These are phyloP conservation scores for Yarrowia deformans DNA, from an alignment of 805 yeast species.

Conservation along the genomic window DNA sequence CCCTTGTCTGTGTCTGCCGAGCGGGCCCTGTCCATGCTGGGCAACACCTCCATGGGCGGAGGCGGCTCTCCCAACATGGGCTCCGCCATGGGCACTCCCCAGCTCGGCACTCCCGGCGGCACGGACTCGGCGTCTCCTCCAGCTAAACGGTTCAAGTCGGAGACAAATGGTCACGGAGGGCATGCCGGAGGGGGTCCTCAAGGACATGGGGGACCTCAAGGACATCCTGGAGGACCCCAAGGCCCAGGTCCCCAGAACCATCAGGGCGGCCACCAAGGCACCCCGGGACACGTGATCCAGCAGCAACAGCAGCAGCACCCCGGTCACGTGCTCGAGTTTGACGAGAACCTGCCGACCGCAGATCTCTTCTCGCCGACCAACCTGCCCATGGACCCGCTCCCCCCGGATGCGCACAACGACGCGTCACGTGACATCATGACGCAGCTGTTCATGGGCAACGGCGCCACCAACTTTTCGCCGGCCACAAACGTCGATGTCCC, in stretches of 20 bases:
- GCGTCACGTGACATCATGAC: slow-evolving; percentile 57
- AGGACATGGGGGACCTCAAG: background rate
- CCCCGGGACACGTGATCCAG: background rate
- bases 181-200: no score
- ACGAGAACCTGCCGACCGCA: slow-evolving; percentile 41
- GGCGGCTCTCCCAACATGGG: background rate
- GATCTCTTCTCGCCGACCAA: slow-evolving; percentile 29
- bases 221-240: background rate
- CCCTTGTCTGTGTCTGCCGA: slow-evolving; percentile 45
- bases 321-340: slow-evolving; percentile 13
- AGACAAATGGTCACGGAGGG: slow-evolving; percentile 3
- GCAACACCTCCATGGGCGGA: background rate
- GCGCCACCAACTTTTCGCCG: slow-evolving; percentile 48
- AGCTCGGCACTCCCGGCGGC: slow-evolving; percentile 2
- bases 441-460: slow-evolving; percentile 59
- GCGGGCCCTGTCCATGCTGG: slow-evolving; percentile 43
- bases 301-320: background rate
- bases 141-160: slow-evolving; percentile 24
- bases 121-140: slow-evolving; percentile 30
- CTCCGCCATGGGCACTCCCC: slow-evolving; percentile 4
- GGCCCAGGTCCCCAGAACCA: background rate
- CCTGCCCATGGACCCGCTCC: slow-evolving; percentile 57
- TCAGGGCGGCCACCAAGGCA: background rate
- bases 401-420: slow-evolving; percentile 47
- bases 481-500: slow-evolving; percentile 76